Base-by-base conservation (phyloP, 345 rosid species). In the Euphorbia lathyris region DNA sequence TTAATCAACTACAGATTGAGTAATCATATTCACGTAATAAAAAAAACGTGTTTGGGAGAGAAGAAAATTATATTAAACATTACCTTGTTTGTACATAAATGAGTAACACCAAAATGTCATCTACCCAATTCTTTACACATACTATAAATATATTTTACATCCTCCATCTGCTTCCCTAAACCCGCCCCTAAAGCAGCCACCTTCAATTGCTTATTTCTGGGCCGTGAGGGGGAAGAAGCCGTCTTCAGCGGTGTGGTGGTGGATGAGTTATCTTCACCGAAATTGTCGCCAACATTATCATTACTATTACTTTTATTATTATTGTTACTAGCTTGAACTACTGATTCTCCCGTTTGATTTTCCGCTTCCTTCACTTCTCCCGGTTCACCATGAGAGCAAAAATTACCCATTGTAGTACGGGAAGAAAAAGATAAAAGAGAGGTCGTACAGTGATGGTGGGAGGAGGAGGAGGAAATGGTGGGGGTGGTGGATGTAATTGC, bases 141-240 rank as follows among this genome's bases (percentile, higher is more conserved):
- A 13, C 76, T 64, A 79, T 89, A 93, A 7, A 76, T 71, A 17
- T 86, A 66, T 61, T 89, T 93, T 4, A 91, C 73, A 29, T 93
- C 98, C 66, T 89, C 98, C 98, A 93, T 91, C 0, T 91, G 98
- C 2, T 97, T 84, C 58, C 96, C 97, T 52, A 93, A 75, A 42
- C 91, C 98, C 0, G 92, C 79, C 0, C 98, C 98, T 3, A 87
- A 81, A 0, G 90, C 77, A 0, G 81, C 67, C 1, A 84, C 85
- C 48, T 76, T 68, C 5, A 72, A 51, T 50, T 80, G 81, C 27
- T 17, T 20, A 20, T 36, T 38, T 57, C 29, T 84, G 40, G 73
- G 50, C 32, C 72, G 63, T 9, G 73, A 62, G 1, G 83, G 75
- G 74, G n/a, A n/a, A n/a, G n/a, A n/a, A 0, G 75, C 53, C 0